Evolutionary conservation across 352 stramenopile species (phyloP), one percentile per base, ranked within the genome.

Genomic region (Lagenidium giganteum): DNA sequence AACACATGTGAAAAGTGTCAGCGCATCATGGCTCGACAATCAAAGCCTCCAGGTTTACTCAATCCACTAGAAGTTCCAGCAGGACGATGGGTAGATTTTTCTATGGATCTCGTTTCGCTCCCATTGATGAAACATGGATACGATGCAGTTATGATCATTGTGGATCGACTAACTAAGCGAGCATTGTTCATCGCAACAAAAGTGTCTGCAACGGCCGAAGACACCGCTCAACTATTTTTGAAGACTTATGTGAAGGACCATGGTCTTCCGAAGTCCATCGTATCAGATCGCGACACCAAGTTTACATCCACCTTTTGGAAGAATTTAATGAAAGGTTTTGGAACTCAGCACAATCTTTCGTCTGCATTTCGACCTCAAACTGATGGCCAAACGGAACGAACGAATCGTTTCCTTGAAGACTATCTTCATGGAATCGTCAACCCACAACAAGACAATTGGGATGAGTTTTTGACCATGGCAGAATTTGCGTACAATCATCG

Each of bases 31-130:
- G 27, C 31, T 2, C 41, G 33, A 17, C 41, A 51, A 4, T 12
- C 26, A 7, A 55, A 51, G n/a, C 34, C 53, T 4, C 33, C 40
- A 20, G 51, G 44, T 24, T 20, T 53, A 2, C 32, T 61, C 1
- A 27, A 61, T 16, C 46, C 41, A 5, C 34, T 61, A 5, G 27
- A 56, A 14, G 47, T 61, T 26, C 40, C 41, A 17, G 8, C 5
- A 1, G 27, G 34, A 23, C 45, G 53, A 5, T 61, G 46, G 42
- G 21, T n/a, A 6, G 8, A 61, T 20, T 52, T 61, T 13, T 33
- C 45, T 2, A 61, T 61, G 53, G 45, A 56, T 16, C 56, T 61
- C 25, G 37, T 61, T n/a, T 27, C 40, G 3, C 42, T 59, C 21
- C 39, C 42, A 11, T 13, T 8, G 6, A 42, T n/a, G n/a, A 30